Evolutionary conservation across 2,329 filamentous ascomycete species (phyloP).

Genomic region (Whalleya microplaca): DNA sequence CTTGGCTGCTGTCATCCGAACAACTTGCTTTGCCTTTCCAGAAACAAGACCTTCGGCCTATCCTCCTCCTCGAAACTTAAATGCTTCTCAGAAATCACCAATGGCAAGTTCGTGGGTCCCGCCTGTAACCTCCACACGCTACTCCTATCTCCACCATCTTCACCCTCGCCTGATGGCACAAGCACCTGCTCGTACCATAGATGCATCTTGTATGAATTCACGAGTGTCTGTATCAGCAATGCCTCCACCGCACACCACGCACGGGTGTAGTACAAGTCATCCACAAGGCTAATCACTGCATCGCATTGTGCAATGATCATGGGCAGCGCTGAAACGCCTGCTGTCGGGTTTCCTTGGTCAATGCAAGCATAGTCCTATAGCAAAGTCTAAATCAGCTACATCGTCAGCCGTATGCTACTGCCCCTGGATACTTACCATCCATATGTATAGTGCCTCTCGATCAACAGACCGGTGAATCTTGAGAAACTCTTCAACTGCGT

Average conservation of each 20-base stretch:
- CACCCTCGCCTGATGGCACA: background rate
- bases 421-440: slow-evolving; percentile 32
- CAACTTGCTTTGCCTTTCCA: slow-evolving; percentile 31
- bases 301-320: slow-evolving; percentile 45
- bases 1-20: slow-evolving; percentile 12
- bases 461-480: slow-evolving; percentile 28
- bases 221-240: slow-evolving; percentile 38
- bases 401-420: background rate
- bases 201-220: slow-evolving; percentile 37
- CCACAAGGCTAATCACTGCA: slow-evolving; percentile 43
- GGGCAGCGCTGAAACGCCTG: slow-evolving; percentile 41
- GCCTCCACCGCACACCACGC: slow-evolving; percentile 46
- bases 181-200: slow-evolving; percentile 38
- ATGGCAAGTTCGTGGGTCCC: slow-evolving; percentile 10
- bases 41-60: slow-evolving; percentile 29
- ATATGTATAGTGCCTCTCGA: slow-evolving; percentile 30
- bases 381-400: background rate
- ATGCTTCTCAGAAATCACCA: slow-evolving; percentile 14
- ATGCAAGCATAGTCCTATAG: slow-evolving; percentile 43
- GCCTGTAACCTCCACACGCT: slow-evolving; percentile 1
- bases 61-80: slow-evolving; percentile 27
- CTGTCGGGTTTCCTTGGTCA: slow-evolving; percentile 39
- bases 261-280: slow-evolving; percentile 40
- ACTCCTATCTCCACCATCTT: background rate
- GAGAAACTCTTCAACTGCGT: slow-evolving; percentile 36